A percentile compares a stretch with the other conserved stretches of the same genome.
Evolutionary conservation across 1,139 yeast species (phyloP).

Genomic region (Magnusiomyces clavatus): DNA sequence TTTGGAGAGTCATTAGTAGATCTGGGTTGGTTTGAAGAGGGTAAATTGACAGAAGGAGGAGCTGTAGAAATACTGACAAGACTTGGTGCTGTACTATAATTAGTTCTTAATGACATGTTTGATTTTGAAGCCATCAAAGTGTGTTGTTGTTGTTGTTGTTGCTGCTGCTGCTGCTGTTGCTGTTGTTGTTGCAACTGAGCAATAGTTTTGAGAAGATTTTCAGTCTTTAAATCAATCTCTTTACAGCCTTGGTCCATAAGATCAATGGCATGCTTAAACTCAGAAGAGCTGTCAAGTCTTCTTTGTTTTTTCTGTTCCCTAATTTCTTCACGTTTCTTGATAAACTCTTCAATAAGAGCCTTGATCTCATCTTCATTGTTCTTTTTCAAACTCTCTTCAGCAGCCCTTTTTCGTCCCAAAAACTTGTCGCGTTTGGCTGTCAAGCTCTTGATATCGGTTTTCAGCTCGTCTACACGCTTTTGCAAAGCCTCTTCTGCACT

Average conservation of each 20-base stretch:
- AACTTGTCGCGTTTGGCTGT: slow-evolving; percentile 23
- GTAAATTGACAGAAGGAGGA: slow-evolving; percentile 2
- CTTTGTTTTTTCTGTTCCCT: slow-evolving; percentile 18
- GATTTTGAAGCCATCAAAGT: background rate
- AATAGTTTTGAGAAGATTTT: slow-evolving; percentile 2
- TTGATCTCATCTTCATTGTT: slow-evolving; percentile 16
- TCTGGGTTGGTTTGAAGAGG: background rate
- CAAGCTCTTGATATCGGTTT: slow-evolving; percentile 18
- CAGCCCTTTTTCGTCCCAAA: slow-evolving; percentile 18
- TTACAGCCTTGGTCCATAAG: slow-evolving; percentile 30
- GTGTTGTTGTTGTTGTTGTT: slow-evolving; percentile 6
- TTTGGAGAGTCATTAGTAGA: too few relatives aligned
- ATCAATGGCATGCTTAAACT: slow-evolving; percentile 30
- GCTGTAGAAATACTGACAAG: background rate
- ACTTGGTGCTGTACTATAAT: background rate
- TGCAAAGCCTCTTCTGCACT: slow-evolving; percentile 14
- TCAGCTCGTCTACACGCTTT: slow-evolving; percentile 18
- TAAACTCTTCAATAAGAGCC: slow-evolving; percentile 11
- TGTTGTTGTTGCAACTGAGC: background rate
- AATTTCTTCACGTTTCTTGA: slow-evolving; percentile 15
- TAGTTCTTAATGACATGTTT: background rate
- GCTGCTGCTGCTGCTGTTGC: slow-evolving; percentile 4
- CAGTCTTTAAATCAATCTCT: slow-evolving; percentile 20
- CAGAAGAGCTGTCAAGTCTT: slow-evolving; percentile 24
- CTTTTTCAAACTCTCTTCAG: slow-evolving; percentile 17